Evolutionary conservation across 106 monocot species (phyloP).

Genomic region (Dendrobium officinale): DNA sequence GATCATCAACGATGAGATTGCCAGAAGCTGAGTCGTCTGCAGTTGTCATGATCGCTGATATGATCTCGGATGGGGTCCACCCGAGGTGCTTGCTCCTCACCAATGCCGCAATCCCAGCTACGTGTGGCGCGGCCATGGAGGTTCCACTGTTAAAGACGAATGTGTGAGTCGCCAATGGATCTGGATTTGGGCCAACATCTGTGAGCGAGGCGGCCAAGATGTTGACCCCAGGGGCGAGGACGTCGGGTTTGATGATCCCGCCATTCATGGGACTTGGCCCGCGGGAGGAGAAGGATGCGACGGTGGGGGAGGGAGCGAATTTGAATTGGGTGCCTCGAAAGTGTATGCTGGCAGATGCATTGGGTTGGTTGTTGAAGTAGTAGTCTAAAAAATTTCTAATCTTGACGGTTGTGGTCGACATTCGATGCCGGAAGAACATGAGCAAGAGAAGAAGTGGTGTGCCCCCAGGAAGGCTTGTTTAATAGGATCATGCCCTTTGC

Average conservation of each 20-base stretch:
- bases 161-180: background rate
- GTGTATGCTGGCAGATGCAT: no score
- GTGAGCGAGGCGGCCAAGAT: conserved; percentile 30
- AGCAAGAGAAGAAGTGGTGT: background rate
- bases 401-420: background rate
- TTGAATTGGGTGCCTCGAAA: background rate
- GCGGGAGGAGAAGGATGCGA: conserved; percentile 41
- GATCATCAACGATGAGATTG: background rate
- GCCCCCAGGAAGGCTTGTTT: background rate
- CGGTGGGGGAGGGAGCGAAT: background rate
- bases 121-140: conserved; percentile 20
- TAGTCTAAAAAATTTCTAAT: background rate
- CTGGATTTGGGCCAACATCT: conserved; percentile 8
- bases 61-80: conserved; percentile 2
- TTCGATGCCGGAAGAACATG: background rate
- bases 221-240: conserved; percentile 32
- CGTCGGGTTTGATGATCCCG: conserved; percentile 29
- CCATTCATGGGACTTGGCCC: conserved; percentile 17
- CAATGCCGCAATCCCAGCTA: conserved; percentile 3
- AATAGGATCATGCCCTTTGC: conserved; percentile 7
- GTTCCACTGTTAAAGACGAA: conserved; percentile 5
- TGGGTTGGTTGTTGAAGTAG: background rate
- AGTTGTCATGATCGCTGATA: background rate
- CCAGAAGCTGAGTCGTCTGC: background rate
- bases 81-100: background rate